Base-by-base conservation (phyloP, 2,329 filamentous ascomycete genomes). In the Fusarium sp. region DNA sequence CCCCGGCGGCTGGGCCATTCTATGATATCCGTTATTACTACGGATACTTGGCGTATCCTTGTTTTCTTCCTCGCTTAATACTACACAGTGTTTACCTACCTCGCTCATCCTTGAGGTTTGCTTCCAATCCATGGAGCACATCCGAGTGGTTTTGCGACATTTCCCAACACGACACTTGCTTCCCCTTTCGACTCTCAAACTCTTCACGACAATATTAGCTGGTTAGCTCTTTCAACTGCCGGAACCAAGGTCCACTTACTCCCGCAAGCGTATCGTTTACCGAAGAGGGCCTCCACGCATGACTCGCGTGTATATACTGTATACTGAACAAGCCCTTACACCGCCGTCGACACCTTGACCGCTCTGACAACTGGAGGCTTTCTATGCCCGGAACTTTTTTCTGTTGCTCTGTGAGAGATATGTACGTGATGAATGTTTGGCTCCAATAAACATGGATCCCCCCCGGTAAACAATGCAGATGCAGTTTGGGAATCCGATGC, bases 151-250 rank as follows among this genome's bases (percentile, higher is more conserved):
- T 43, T 63, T 28, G 47, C 42, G 40, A 65, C 31, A 15, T 64
- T 53, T 22, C 26, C n/a, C 44, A 21, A 45, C 26, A 19, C 43
- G 11, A 22, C 39, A 26, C 45, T 24, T 56, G 34, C 17, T 62
- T 42, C 58, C 38, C 34, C 7, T 46, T 46, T 33, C 38, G 42
- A 38, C 50, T 62, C 31, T 24, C 17, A 24, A 44, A 24, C 49
- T 24, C 53, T 38, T 38, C 54, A 34, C 36, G 17, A 58, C 31
- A 40, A 39, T 36, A 40, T 45, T 17, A 43, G 39, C 53, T 47
- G 11, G 42, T 57, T 44, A 64, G 53, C 53, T 51, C 42, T 39
- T 15, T 36, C 56, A 69, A 69, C 66, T 69, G 52, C 66, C 65
- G 65, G 42, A 46, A 26, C 13, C 34, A 46, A 50, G 61, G 42